These are phyloP conservation scores for Monilinia laxa DNA, from an alignment of 2,329 filamentous ascomycete genomes.

Conservation along the genomic window DNA sequence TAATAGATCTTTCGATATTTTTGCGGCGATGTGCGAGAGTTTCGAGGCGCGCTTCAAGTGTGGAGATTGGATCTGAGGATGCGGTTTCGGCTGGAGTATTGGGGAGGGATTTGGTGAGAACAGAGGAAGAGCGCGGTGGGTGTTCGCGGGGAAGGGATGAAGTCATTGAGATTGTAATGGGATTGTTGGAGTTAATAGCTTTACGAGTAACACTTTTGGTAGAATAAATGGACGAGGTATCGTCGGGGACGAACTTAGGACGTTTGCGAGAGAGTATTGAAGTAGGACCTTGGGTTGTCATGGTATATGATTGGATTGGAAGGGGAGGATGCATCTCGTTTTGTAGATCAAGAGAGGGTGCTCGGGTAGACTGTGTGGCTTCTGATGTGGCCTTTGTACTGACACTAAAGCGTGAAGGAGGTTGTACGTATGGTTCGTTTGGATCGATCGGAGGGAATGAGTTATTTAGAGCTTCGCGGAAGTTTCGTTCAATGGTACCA, in stretches of 20 bases:
- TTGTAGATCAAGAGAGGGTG: constrained; percentile 27
- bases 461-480: constrained; percentile 34
- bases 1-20: constrained; percentile 71
- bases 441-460: constrained; percentile 24
- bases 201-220: constrained; percentile 33
- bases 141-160: constrained; percentile 21
- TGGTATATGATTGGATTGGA: constrained; percentile 16
- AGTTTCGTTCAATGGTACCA: constrained; percentile 36
- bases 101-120: constrained; percentile 55
- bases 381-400: constrained; percentile 39
- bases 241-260: constrained; percentile 29
- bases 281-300: constrained; percentile 23
- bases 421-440: constrained; percentile 36
- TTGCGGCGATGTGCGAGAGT: constrained; percentile 64
- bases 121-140: constrained; percentile 3
- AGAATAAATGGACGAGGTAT: constrained; percentile 15
- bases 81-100: constrained; percentile 59
- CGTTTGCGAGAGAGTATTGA: constrained; percentile 38
- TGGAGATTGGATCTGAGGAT: constrained; percentile 62
- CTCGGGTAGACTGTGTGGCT: constrained; percentile 34
- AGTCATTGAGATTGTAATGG: constrained; percentile 38
- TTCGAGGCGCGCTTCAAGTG: constrained; percentile 64
- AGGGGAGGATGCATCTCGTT: constrained; percentile 23
- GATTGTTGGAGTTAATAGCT: constrained; percentile 32
- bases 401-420: constrained; percentile 40